Evolutionary conservation across 768 basidiomycete species (phyloP), one percentile per base, ranked within the genome.

Genomic region (Hypsizygus marmoreus): DNA sequence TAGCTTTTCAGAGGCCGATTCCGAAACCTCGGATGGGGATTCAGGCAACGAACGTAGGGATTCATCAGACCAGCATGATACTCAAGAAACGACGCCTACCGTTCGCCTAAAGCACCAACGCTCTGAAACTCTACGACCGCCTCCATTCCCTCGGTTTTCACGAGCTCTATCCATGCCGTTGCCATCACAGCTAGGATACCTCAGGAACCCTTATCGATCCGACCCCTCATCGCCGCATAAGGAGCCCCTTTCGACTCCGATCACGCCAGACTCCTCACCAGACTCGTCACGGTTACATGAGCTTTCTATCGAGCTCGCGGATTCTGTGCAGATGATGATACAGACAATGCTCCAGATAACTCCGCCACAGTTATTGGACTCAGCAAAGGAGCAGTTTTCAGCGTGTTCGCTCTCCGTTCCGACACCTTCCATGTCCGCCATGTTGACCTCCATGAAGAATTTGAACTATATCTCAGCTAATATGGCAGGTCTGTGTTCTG

Each of bases 391-490:
- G 60, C 93, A 94, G 61, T 88, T 93, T 59, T 88, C 93, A 1
- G 87, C 91, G 19, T 95, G 91, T 63, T 80, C 92, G 2, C 67
- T 97, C 19, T 84, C 90, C 28, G 80, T 97, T 33, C 95, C 94
- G 8, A 89, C 89, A 0, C 80, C 92, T 5, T 91, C 87, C 53
- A 77, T 97, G 66, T 88, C 90, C 13, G 90, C 91, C 29, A 76
- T 97, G 63, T 81, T 97, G 63, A 91, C 90, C 13, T 80, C 86
- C 29, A 91, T 97, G 90, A 92, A 93, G 69, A 89, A 87, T 54
- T 79, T 97, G 53, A 95, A 95, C 63, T 95, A 90, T 59, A 80
- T 97, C 53, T 91, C 91, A 4, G 90, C 89, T n/a, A 88, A 91
- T 62, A 82, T 91, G 81, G 60, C 74, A 4, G 65, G 77, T 9